Conservation (phyloP, 202 grass and related monocot species). For the Brachypodium distachyon region DNA sequence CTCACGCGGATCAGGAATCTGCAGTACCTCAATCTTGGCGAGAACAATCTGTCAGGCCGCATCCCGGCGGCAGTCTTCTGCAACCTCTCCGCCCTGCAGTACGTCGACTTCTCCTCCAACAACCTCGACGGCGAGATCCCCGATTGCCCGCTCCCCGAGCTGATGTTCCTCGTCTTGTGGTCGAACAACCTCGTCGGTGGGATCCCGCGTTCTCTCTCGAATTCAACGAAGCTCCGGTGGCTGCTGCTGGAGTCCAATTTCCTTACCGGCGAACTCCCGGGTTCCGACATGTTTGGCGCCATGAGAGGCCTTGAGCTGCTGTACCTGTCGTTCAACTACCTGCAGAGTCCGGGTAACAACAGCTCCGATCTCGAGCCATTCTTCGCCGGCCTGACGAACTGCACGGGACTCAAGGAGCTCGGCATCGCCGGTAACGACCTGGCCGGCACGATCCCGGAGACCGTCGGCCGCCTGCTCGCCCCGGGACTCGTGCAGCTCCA, state of each 20-base stretch:
- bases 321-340: slow-evolving; percentile 72
- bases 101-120: slow-evolving; percentile 67
- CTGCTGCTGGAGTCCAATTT: slow-evolving; percentile 66
- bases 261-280: slow-evolving; percentile 57
- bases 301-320: slow-evolving; percentile 51
- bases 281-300: slow-evolving; percentile 33
- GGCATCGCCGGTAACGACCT: slow-evolving; percentile 63
- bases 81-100: slow-evolving; percentile 66
- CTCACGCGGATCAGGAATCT: slow-evolving; percentile 32
- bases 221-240: slow-evolving; percentile 78
- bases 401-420: slow-evolving; percentile 58
- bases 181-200: slow-evolving; percentile 59
- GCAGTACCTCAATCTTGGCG: slow-evolving; percentile 56
- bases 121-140: slow-evolving; percentile 53
- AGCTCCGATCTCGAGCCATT: slow-evolving; percentile 62
- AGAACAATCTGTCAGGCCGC: slow-evolving; percentile 45
- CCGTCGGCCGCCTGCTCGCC: slow-evolving; percentile 48
- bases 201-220: slow-evolving; percentile 52
- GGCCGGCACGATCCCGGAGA: slow-evolving; percentile 37
- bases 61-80: slow-evolving; percentile 67
- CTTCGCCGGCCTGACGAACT: slow-evolving; percentile 69
- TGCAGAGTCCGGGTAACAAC: slow-evolving; percentile 33
- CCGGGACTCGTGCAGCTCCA: slow-evolving; percentile 49
- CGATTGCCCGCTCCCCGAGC: slow-evolving; percentile 46
- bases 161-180: slow-evolving; percentile 80